Conservation (phyloP, 2,329 filamentous ascomycete species). For the Xylariomycetidae sp. region DNA sequence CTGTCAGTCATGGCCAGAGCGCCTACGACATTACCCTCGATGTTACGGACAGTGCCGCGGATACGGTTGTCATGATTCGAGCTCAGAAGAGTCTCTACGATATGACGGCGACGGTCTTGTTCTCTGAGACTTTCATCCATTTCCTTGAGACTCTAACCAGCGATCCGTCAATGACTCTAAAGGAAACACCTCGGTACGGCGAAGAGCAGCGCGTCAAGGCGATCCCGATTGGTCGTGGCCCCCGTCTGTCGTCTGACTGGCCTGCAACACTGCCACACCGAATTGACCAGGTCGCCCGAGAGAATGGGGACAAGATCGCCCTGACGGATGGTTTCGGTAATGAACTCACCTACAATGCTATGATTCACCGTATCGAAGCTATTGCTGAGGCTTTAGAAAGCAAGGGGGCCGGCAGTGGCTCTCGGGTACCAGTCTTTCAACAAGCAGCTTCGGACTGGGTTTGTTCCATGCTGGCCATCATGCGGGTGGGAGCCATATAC, state of each 20-base stretch:
- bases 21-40: constrained; percentile 21
- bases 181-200: background rate
- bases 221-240: constrained; percentile 3
- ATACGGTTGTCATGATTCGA: constrained; percentile 6
- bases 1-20: constrained; percentile 7
- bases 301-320: constrained; percentile 4
- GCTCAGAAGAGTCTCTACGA: constrained; percentile 17
- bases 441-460: constrained; percentile 1
- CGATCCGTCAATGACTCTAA: background rate
- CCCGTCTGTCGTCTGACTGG: constrained; percentile 6
- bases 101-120: constrained; percentile 4
- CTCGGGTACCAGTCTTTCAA: constrained; percentile 17
- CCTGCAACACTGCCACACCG: constrained; percentile 12
- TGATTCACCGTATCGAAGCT: constrained; percentile 23
- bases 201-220: constrained; percentile 1
- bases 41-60: constrained; percentile 11
- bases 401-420: constrained; percentile 9
- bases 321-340: constrained; percentile 8
- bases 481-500: constrained; percentile 24
- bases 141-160: constrained; percentile 8
- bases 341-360: constrained; percentile 27
- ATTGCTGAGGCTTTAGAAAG: constrained; percentile 27
- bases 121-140: constrained; percentile 12
- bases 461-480: constrained; percentile 19
- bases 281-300: constrained; percentile 8